These are phyloP conservation scores for Orobanche coerulescens DNA, from an alignment of 257 asterid genomes.

Conservation along the genomic window DNA sequence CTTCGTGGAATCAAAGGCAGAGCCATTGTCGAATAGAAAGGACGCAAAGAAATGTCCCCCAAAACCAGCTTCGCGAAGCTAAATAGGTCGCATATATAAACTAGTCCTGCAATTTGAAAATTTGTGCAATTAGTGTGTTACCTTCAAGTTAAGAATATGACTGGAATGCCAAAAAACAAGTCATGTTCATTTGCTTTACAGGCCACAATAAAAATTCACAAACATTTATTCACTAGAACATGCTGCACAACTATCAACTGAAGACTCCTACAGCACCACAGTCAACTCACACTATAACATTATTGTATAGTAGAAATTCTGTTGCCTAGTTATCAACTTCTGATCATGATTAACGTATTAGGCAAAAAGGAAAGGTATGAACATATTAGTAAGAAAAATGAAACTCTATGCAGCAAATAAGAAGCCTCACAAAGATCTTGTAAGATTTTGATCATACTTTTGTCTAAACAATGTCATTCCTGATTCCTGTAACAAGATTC, in stretches of 20 bases:
- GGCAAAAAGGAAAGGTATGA: neutral
- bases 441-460: neutral
- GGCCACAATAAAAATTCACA: neutral
- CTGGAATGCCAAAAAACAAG: neutral
- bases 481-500: neutral
- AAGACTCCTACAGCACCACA: neutral
- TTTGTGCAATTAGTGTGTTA: slow-evolving; percentile 11
- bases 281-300: neutral
- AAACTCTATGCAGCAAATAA: neutral
- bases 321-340: neutral
- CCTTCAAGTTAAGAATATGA: slow-evolving; percentile 1
- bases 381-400: neutral
- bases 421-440: neutral
- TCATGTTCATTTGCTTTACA: slow-evolving; percentile 4
- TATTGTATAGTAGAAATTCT: neutral
- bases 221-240: slow-evolving; percentile 1
- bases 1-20: slow-evolving; percentile 44
- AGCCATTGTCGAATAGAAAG: slow-evolving; percentile 51
- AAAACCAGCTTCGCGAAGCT: slow-evolving; percentile 28
- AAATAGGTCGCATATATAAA: slow-evolving; percentile 19
- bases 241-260: neutral
- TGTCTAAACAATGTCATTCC: neutral
- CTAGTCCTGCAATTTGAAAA: slow-evolving; percentile 29
- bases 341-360: neutral
- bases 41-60: slow-evolving; percentile 26